Evolutionary conservation across 2,329 filamentous ascomycete species (phyloP), one percentile per base, ranked within the genome.

Genomic region (Scytalidium sp.): DNA sequence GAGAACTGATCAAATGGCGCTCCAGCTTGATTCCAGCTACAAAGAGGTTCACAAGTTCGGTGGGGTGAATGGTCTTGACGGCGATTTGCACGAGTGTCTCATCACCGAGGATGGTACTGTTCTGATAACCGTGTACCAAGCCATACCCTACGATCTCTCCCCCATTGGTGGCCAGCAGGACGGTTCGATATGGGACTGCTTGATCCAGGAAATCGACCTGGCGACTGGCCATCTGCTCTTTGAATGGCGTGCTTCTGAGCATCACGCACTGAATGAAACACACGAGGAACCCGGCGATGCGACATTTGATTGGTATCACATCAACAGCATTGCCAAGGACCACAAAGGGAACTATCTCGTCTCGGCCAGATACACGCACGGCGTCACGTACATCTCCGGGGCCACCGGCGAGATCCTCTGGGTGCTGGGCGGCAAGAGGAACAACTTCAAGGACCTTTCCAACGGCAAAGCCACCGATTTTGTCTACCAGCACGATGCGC

Each of bases 201-300:
- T 70, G 4, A 69, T 74, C 49, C 70, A 75, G 52, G 75, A 79
- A 58, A 65, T 79, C 19, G 70, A 79, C 51, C 66, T 78, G 11
- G 69, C 68, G 6, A 75, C 72, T 3, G 71, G 72, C 19, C 61
- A 67, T 36, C 60, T 78, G 25, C 42, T 79, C 5, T 79, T 78
- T 50, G 72, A 78, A 51, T 80, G 76, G 72, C 65, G 68, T 15
- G 67, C 66, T 29, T 20, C 36, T 15, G 25, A 49, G 8, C 41
- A 49, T 27, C 41, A 29, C 36, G 29, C 32, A 36, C 17, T 36
- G 32, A 36, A 15, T 10, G 13, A 15, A 36, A n/a, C 15, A n/a
- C 32, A 42, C 10, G 32, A 15, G n/a, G 17, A 39, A 17, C 19
- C 32, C 43, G 21, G 21, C 21, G 19, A 22, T 43, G 8, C 36